Conservation (phyloP, 2,329 filamentous ascomycete genomes). For the Talaromyces albobiverticillius region DNA sequence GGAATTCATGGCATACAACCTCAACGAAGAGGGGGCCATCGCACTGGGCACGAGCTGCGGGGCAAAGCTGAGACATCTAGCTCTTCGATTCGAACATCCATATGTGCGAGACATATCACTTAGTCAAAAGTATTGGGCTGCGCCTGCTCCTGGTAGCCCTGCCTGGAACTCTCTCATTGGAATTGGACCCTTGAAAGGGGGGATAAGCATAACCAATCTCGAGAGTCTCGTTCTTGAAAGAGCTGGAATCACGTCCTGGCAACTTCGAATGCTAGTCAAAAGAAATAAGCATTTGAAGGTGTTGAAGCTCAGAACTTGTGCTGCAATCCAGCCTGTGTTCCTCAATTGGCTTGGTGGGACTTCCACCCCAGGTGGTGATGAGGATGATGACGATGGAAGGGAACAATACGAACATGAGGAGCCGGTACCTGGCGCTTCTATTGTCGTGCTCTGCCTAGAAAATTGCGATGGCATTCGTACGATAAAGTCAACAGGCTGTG, state of each 20-base stretch:
- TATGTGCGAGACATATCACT: conserved; percentile 31
- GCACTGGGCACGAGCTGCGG: conserved; percentile 23
- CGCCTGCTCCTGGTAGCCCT: conserved; percentile 24
- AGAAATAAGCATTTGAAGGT: conserved; percentile 26
- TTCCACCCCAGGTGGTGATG: conserved; percentile 11
- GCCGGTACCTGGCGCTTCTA: conserved; percentile 20
- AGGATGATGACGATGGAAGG: conserved; percentile 15
- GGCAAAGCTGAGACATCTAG: conserved; percentile 28
- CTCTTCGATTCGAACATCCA: conserved; percentile 33
- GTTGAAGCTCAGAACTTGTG: conserved; percentile 30
- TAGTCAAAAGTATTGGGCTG: conserved; percentile 27
- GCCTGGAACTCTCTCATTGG: conserved; percentile 33
- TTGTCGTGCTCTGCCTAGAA: conserved; percentile 28
- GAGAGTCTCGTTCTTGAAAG: conserved; percentile 30
- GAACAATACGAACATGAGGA: neutral
- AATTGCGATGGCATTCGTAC: conserved; percentile 23
- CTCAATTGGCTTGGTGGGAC: conserved; percentile 32
- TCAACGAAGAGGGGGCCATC: conserved; percentile 28
- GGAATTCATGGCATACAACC: conserved; percentile 30
- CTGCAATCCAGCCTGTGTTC: conserved; percentile 32
- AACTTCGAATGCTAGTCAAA: conserved; percentile 31
- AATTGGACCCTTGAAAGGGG: conserved; percentile 21
- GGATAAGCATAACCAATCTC: conserved; percentile 23
- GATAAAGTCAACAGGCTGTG: conserved; percentile 12
- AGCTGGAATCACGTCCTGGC: conserved; percentile 32